A percentile compares a stretch with the other conserved stretches of the same genome.
Conservation (phyloP, 495 filamentous ascomycete species). For the Penicillium odoratum region DNA sequence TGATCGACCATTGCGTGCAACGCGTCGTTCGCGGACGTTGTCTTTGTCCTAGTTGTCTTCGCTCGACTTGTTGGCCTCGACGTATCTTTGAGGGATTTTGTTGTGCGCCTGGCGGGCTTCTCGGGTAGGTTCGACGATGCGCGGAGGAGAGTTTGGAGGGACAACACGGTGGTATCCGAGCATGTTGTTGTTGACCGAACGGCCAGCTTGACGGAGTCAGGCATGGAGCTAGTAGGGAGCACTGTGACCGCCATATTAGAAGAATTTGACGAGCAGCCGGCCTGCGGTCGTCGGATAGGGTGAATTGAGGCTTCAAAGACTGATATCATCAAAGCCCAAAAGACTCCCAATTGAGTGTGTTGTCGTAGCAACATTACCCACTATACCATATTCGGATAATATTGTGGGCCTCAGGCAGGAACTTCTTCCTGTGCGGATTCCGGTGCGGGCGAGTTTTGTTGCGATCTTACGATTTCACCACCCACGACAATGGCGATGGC, state of each 20-base stretch:
- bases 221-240: conserved; percentile 34
- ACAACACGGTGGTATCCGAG: conserved; percentile 45
- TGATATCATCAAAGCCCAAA: conserved; percentile 30
- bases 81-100: conserved; percentile 26
- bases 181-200: conserved; percentile 51
- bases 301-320: conserved; percentile 20
- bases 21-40: conserved; percentile 31
- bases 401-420: neutral
- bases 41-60: conserved; percentile 36
- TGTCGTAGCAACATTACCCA: conserved; percentile 42
- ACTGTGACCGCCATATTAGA: conserved; percentile 41
- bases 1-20: conserved; percentile 34
- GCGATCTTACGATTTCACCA: neutral
- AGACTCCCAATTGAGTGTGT: conserved; percentile 25
- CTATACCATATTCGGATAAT: conserved; percentile 22
- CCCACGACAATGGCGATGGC: conserved; percentile 16
- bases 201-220: conserved; percentile 49
- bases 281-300: conserved; percentile 19
- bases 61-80: conserved; percentile 27
- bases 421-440: conserved; percentile 8
- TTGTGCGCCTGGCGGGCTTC: conserved; percentile 24
- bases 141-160: conserved; percentile 48
- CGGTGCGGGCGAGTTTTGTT: neutral
- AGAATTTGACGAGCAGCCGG: conserved; percentile 11
- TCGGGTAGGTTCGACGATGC: conserved; percentile 28